Evolutionary conservation across 768 basidiomycete species (phyloP), one percentile per base, ranked within the genome.

Genomic region (Termitomyces sp.): DNA sequence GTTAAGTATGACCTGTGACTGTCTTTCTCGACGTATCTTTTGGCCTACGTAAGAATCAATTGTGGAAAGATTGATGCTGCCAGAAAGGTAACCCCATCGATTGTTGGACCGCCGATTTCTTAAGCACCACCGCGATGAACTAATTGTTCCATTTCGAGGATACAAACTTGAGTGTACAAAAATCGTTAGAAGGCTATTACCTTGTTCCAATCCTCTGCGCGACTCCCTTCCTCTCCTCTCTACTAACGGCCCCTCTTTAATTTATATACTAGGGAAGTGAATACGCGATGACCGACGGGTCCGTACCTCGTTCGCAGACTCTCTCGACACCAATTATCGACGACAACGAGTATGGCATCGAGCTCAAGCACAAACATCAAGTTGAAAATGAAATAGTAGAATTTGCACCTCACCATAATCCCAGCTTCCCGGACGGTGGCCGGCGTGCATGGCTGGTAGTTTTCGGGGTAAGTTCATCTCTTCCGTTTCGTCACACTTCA

Each of bases 401-500:
- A 8, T 41, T 34, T 19, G 25, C 23, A 1, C 21, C 52, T 17
- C 52, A 57, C 29, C 31, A 43, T 10, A 43, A 54, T 31, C 53
- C 56, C 14, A 29, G 69, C 44, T 77, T 66, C 60, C 77, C 77
- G 1, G 78, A 79, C 60, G 78, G 78, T 37, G 78, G 78, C 1
- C 62, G 72, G 32, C 65, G 67, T 56, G 78, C 78, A 14, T 80
- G 78, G 78, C 54, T 77, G 27, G 69, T 80, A 41, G 72, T 80
- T 25, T 65, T 67, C 46, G 77, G 77, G 58, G 78, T 78, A 59
- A 41, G 75, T 66, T 27, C 5, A n/a, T 2, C 42, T 27, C 38
- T 21, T 21, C 23, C 34, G n/a, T n/a, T 19, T 21, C 17, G 4
- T 23, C 31, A 23, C n/a, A 17, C 4, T 17, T 5, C 4, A 29